Percentiles rank a stretch among this genome's conserved stretches.
These are phyloP conservation scores for Penicillium verrucosum DNA, from an alignment of 2,329 filamentous ascomycete species.

Conservation along the genomic window DNA sequence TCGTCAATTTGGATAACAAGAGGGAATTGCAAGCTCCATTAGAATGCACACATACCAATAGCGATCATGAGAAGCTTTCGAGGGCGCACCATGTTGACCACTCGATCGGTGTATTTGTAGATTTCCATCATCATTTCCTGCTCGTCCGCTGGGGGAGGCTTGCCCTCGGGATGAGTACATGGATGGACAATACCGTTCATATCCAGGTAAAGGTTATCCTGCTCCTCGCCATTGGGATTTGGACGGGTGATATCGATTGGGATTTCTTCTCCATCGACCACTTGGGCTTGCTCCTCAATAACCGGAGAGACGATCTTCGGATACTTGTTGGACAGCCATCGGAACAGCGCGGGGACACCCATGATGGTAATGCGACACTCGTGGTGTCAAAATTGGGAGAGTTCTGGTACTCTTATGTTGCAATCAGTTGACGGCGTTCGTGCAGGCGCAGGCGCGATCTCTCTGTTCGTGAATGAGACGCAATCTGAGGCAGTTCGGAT, in stretches of 20 bases:
- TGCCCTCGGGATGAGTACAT: slow-evolving; percentile 94
- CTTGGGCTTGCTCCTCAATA: slow-evolving; percentile 76
- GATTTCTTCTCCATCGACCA: slow-evolving; percentile 77
- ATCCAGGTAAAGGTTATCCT: slow-evolving; percentile 96
- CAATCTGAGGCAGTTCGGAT: background rate
- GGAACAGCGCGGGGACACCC: slow-evolving; percentile 92
- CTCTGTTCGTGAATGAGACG: background rate
- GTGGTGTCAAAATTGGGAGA: slow-evolving; percentile 1
- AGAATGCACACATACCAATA: slow-evolving; percentile 59
- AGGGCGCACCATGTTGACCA: slow-evolving; percentile 97
- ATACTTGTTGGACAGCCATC: slow-evolving; percentile 96
- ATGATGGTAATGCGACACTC: slow-evolving; percentile 49
- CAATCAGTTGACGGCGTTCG: slow-evolving; percentile 6
- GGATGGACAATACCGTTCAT: slow-evolving; percentile 99
- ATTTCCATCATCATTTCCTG: slow-evolving; percentile 99
- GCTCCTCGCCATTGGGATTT: slow-evolving; percentile 96
- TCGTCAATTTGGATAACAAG: background rate
- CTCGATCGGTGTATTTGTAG: slow-evolving; percentile 97
- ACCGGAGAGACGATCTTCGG: slow-evolving; percentile 95
- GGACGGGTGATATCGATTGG: slow-evolving; percentile 79
- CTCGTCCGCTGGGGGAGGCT: slow-evolving; percentile 84
- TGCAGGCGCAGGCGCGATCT: slow-evolving; percentile 5
- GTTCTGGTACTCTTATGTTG: slow-evolving; percentile 13
- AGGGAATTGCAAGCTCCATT: background rate
- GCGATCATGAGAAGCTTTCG: slow-evolving; percentile 96